Evolutionary conservation across 2,329 filamentous ascomycete genomes (phyloP), one percentile per base, ranked within the genome.

Genomic region (Diaporthe citri): DNA sequence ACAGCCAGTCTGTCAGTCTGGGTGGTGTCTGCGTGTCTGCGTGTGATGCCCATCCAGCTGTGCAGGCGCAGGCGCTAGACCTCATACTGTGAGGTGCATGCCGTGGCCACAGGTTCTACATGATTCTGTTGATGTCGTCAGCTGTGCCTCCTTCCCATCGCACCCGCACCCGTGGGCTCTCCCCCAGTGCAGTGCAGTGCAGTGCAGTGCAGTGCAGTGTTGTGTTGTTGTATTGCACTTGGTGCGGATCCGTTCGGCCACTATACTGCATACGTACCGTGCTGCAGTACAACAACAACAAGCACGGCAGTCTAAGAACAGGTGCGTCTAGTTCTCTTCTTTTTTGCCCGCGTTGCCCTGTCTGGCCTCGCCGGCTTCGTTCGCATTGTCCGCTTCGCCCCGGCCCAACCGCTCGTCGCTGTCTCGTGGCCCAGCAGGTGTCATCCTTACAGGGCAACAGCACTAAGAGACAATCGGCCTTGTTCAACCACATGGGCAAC

Each of bases 101-200:
- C 57, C 46, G 36, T 56, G 71, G 48, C 57, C 57, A 72, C 57
- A 64, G 57, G 41, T 75, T 75, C 74, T 62, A 73, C 74, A 69
- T 67, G 62, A 36, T 75, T 75, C 74, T 70, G 71, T 75, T 66
- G 60, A 72, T 67, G 71, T 73, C 71, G 56, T 73, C 73, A 74
- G 73, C 69, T 43, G 69, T 72, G 51, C 31, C 39, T 51, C 25
- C 46, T 64, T 67, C 46, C n/a, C 39, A 64, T 17, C 39, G 39
- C 52, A 48, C 28, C 56, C 52, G 43, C 52, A 22, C 28, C 56
- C 52, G 56, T 56, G 15, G 28, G 28, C n/a, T 25, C 9, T 17
- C 10, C 25, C 72, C 56, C 56, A 9, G 36, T 39, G 36, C 12
- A 1, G 56, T 59, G 56, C 34, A 1, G 56, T 59, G 20, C n/a